phyloP scores from a whole-genome alignment of 139 green algal genomes.

The Chlamydomonas schloesseri region DNA sequence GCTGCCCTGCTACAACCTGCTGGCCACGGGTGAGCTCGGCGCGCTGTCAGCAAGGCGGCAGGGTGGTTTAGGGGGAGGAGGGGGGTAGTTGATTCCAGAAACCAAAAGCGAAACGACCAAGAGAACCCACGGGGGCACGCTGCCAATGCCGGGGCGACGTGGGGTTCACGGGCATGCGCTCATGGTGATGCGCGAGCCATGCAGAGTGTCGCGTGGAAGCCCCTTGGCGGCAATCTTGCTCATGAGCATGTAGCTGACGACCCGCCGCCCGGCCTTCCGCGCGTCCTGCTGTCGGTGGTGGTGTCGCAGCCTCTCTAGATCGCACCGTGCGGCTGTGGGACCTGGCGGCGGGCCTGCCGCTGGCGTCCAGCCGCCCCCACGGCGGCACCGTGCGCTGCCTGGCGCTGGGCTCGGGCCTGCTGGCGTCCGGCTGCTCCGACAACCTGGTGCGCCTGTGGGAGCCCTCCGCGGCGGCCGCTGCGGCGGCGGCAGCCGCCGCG shows the following conservation, averaged over 20 bases:
- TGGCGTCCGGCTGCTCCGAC: constrained; percentile 65
- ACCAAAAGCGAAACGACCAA: neutral
- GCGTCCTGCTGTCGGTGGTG: neutral
- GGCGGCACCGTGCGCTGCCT: constrained; percentile 74
- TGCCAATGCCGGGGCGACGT: too few relatives aligned
- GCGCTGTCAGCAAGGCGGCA: too few relatives aligned
- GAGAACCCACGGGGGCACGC: too few relatives aligned
- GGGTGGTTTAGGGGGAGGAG: too few relatives aligned
- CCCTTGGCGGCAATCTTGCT: too few relatives aligned
- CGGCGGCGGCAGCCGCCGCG: neutral
- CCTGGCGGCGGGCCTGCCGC: constrained; percentile 64
- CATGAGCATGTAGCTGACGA: too few relatives aligned
- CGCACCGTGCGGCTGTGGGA: constrained; percentile 78
- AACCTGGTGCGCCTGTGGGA: constrained; percentile 61
- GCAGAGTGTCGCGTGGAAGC: too few relatives aligned
- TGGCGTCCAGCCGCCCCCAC: constrained; percentile 62
- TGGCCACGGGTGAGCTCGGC: constrained; percentile 66
- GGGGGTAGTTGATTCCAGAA: neutral
- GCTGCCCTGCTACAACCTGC: constrained; percentile 60
- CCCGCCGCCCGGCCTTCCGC: neutral
- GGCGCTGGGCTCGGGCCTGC: constrained; percentile 56
- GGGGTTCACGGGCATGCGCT: too few relatives aligned
- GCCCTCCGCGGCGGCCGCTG: neutral
- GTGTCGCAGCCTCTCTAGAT: constrained; percentile 70
- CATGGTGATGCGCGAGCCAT: too few relatives aligned